Conservation (phyloP, 768 basidiomycete species). For the Rhodosporidiobolus odoratus region DNA sequence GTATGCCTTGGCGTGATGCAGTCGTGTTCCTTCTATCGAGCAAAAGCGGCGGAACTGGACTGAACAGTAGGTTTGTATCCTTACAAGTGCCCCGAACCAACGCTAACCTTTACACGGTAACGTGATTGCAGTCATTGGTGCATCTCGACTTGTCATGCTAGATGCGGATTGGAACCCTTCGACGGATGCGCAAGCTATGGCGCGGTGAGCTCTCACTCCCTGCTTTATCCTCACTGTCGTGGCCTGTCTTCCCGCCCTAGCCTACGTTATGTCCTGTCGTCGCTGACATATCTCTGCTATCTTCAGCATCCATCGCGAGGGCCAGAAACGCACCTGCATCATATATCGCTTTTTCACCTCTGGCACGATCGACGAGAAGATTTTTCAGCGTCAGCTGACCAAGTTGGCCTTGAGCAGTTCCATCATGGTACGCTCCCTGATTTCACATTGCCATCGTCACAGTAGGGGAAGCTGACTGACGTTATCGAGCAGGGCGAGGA, state of each 20-base stretch:
- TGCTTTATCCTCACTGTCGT: not conserved
- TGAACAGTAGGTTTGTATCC: constrained; percentile 55
- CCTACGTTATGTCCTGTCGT: no score
- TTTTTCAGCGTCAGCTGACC: constrained; percentile 87
- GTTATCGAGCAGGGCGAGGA: constrained; percentile 15
- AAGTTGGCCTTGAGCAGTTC: constrained; percentile 82
- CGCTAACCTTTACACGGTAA: not conserved
- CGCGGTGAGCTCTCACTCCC: constrained; percentile 51
- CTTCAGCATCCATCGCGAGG: constrained; percentile 59
- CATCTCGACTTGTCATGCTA: constrained; percentile 74
- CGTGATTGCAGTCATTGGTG: constrained; percentile 64
- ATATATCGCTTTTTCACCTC: constrained; percentile 73
- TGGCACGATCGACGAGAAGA: constrained; percentile 83
- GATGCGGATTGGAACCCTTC: constrained; percentile 90
- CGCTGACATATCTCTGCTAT: not conserved
- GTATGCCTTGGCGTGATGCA: constrained; percentile 43
- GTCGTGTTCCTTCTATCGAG: constrained; percentile 88
- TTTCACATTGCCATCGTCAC: not conserved
- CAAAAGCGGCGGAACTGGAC: constrained; percentile 90
- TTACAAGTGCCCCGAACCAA: rapidly evolving
- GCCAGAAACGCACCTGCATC: constrained; percentile 80
- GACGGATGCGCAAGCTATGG: constrained; percentile 95
- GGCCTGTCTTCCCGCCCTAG: no score
- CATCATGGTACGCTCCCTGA: constrained; percentile 36
- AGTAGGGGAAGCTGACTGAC: not conserved